Base-by-base conservation (phyloP, 2,329 filamentous ascomycete species). In the Xylariaceae sp. region DNA sequence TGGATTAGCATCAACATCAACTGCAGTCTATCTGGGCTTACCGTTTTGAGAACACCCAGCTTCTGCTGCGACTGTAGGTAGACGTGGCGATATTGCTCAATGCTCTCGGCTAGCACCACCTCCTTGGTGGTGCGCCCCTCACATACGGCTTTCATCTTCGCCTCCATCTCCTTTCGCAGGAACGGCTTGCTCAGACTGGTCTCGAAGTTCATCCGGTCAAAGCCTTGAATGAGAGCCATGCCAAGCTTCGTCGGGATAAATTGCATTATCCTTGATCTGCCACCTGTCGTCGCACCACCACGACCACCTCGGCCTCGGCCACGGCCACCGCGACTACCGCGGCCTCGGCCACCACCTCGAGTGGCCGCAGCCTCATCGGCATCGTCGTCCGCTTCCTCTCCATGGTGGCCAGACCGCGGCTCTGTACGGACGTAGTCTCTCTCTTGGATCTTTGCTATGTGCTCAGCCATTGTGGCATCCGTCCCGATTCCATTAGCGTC, bases 401-500 rank as follows among this genome's bases (percentile, higher is more conserved):
- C 49, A 36, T 55, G 39, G 35, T 53, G 46, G 21, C 58, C 55
- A 43, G 56, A 53, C 47, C 52, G 69, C 53, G 61, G 76, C 53
- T 53, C 64, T 2, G 83, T 80, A 36, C 78, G 75, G 31, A 88
- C 90, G 52, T 98, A 98, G 47, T 89, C 72, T 39, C 92, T 72
- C 38, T 89, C 77, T 58, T 96, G 88, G 49, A 98, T 94, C 60
- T 90, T 98, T 38, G 85, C 79, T 51, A 98, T 98, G 55, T 98
- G 92, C 51, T 98, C 92, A 0, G 92, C 92, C 92, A 98, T 98
- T 1, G 92, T 98, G 5, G 92, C 92, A 63, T 98, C 92, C 8
- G 92, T 98, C 10, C 92, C 92, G 44, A 98, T 98, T 2, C 92
- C 92, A 55, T 98, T 98, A 28, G 87, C 89, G 62, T 98, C 92